These are phyloP conservation scores for Plenodomus biglobosus DNA, from an alignment of 2,329 filamentous ascomycete genomes.

Conservation along the genomic window DNA sequence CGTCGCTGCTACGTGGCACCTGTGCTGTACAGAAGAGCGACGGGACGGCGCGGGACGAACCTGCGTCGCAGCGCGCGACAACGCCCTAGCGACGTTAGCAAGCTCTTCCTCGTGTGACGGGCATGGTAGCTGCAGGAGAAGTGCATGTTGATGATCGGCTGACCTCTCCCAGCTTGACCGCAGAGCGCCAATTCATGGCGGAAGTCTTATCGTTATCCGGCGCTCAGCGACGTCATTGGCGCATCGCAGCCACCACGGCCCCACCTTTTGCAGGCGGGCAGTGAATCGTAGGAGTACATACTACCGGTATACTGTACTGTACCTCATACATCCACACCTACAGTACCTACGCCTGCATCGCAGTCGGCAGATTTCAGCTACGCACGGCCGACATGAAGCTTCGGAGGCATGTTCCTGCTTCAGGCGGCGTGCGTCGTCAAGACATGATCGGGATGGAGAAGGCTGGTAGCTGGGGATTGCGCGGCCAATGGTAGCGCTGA, in stretches of 20 bases:
- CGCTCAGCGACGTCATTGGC: slow-evolving; percentile 25
- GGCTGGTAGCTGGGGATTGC: neutral
- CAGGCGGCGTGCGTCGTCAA: slow-evolving; percentile 5
- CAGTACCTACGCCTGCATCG: too few relatives aligned
- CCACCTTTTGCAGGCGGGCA: slow-evolving; percentile 9
- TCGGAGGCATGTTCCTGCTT: too few relatives aligned
- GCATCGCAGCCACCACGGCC: slow-evolving; percentile 11
- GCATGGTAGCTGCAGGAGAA: slow-evolving; percentile 32
- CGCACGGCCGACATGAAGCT: too few relatives aligned
- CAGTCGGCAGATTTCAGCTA: too few relatives aligned
- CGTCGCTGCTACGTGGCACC: slow-evolving; percentile 43
- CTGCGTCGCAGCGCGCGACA: slow-evolving; percentile 31
- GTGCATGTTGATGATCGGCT: slow-evolving; percentile 13
- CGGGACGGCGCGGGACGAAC: slow-evolving; percentile 44
- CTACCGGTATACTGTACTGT: too few relatives aligned
- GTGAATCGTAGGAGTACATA: too few relatives aligned
- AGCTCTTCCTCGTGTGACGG: slow-evolving; percentile 27
- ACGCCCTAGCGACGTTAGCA: slow-evolving; percentile 25
- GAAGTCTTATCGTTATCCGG: slow-evolving; percentile 30
- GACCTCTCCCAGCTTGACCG: too few relatives aligned
- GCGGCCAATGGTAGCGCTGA: slow-evolving; percentile 3
- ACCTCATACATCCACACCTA: too few relatives aligned
- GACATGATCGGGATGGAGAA: slow-evolving; percentile 3
- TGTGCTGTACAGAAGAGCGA: slow-evolving; percentile 36
- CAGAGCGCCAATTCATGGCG: slow-evolving; percentile 8